A percentile compares a stretch with the other conserved stretches of the same genome.
Evolutionary conservation across 352 stramenopile genomes (phyloP).

Genomic region (Pythium grandisporangium): DNA sequence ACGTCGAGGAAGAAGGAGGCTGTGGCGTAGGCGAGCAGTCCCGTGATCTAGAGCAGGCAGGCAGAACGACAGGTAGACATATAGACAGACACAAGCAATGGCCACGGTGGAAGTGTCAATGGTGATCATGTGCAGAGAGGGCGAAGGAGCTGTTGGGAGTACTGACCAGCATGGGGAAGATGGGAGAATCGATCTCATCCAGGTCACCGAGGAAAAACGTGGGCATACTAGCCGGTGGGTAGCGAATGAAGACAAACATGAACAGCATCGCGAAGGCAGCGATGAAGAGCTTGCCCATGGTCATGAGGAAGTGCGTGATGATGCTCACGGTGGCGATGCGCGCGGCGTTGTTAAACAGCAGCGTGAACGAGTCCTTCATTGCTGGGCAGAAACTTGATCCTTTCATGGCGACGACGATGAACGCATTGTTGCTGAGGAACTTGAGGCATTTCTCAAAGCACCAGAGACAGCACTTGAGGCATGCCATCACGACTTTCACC

Average conservation of each 20-base stretch:
- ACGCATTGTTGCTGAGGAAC: constrained; percentile 87
- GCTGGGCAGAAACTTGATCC: constrained; percentile 78
- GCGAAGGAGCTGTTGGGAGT: no score
- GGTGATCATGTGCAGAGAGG: no score
- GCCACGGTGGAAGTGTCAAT: no score
- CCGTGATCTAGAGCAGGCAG: constrained; percentile 24
- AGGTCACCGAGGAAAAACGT: constrained; percentile 75
- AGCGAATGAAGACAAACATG: constrained; percentile 75
- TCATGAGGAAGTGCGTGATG: constrained; percentile 76
- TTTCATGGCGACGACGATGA: constrained; percentile 87
- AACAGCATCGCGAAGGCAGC: constrained; percentile 67
- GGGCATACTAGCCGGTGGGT: constrained; percentile 36
- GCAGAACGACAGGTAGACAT: background rate
- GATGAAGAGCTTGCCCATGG: constrained; percentile 87
- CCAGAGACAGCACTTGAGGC: constrained; percentile 82
- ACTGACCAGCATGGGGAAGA: constrained; percentile 70
- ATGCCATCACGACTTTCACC: constrained; percentile 76
- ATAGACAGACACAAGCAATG: background rate
- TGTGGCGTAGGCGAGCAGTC: constrained; percentile 56
- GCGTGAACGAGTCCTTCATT: constrained; percentile 92
- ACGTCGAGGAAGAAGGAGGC: constrained; percentile 76
- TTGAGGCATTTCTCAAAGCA: constrained; percentile 88
- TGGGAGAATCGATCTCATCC: constrained; percentile 47
- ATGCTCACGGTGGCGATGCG: constrained; percentile 84
- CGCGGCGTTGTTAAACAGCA: constrained; percentile 93